Evolutionary conservation across 2,329 filamentous ascomycete species (phyloP), one percentile per base, ranked within the genome.

Genomic region (Lachnellula subtilissima): DNA sequence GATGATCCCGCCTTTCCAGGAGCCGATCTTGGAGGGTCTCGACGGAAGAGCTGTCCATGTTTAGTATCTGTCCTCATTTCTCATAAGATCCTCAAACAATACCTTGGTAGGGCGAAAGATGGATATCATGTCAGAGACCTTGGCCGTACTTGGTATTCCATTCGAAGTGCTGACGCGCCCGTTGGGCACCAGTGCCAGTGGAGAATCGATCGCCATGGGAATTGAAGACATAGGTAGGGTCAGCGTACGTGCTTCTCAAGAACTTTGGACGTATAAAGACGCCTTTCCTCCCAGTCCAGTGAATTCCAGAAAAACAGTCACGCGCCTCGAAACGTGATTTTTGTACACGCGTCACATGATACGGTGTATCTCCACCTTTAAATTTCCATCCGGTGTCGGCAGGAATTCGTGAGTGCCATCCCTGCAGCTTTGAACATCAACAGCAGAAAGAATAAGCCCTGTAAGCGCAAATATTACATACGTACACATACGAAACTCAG

Each of bases 91-190:
- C 2, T 5, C 8, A 17, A 23, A n/a, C 5, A 39, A 74, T 64
- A 93, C 89, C 79, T 91, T 91, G 48, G 87, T 87, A 7, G 93
- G 90, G 50, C 89, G 81, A 70, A 90, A 96, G 53, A 80, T 85
- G 39, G 83, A 78, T 64, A 96, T 86, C 63, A 94, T 80, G 67
- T 96, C 90, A 66, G 83, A 80, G 53, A 96, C 81, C 69, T 88
- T 88, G 12, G 87, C 84, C 12, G 67, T 66, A 37, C 55, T 42
- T 45, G 58, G 56, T 12, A 61, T 55, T n/a, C 57, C 60, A 45
- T 60, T 63, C 48, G 54, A 22, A 50, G 60, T 58, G 28, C 51
- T 52, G 12, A 55, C 50, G 4, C 61, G 50, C 11, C 63, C 66
- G 60, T 64, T 64, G 19, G 56, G 36, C 28, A 68, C 58, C 14